phyloP scores from a whole-genome alignment of 768 basidiomycete genomes.

The Sistotremastrum suecicum region DNA sequence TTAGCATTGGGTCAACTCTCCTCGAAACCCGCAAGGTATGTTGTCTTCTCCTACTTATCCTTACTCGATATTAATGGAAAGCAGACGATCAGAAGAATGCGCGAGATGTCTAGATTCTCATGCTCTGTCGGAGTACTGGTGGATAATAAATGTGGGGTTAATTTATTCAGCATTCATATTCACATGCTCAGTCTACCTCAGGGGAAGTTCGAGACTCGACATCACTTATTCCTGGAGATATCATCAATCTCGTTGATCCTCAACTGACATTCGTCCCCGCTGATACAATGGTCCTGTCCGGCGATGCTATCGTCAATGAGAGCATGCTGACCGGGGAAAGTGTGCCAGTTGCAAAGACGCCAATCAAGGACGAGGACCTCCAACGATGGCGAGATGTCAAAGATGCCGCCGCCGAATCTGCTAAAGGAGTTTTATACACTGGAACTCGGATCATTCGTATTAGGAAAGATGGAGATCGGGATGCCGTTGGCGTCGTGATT shows the following conservation, averaged over 20 bases:
- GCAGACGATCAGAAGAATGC: constrained; percentile 85
- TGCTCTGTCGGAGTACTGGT: constrained; percentile 62
- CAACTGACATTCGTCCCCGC: constrained; percentile 67
- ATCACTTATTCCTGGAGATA: constrained; percentile 80
- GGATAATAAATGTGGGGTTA: constrained; percentile 53
- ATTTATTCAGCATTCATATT: not conserved
- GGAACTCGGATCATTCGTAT: constrained; percentile 88
- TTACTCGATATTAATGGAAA: constrained; percentile 1
- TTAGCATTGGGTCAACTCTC: constrained; percentile 75
- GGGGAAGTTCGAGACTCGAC: constrained; percentile 64
- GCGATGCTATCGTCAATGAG: constrained; percentile 96
- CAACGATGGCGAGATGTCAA: constrained; percentile 53
- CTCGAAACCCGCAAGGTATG: constrained; percentile 82
- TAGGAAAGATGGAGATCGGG: constrained; percentile 25
- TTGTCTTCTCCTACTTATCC: not conserved
- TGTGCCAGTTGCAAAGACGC: constrained; percentile 86
- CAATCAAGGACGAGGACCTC: constrained; percentile 70
- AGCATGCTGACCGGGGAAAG: constrained; percentile 99
- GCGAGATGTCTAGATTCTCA: constrained; percentile 86
- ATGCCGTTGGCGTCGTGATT: not conserved
- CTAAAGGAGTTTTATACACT: constrained; percentile 77
- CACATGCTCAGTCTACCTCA: constrained; percentile 14
- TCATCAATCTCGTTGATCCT: constrained; percentile 76
- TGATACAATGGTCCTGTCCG: constrained; percentile 84
- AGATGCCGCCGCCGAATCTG: constrained; percentile 41